Evolutionary conservation across 148 eudicot species (phyloP).

Genomic region (Hydrangea macrophylla): DNA sequence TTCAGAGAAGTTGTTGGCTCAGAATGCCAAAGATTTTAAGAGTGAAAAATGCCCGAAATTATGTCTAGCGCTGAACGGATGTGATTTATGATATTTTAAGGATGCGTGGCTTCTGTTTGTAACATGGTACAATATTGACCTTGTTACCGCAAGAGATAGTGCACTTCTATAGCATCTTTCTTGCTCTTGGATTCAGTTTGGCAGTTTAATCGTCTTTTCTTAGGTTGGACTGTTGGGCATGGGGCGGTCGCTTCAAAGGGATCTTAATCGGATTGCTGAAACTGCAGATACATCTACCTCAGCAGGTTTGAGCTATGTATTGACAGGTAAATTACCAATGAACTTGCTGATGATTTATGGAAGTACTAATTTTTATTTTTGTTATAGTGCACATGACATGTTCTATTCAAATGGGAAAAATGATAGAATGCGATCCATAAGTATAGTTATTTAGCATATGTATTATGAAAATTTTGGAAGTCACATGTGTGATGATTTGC

Average conservation of each 20-base stretch:
- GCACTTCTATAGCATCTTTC: background rate
- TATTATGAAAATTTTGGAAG: background rate
- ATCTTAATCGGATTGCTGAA: conserved; percentile 84
- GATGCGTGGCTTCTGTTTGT: background rate
- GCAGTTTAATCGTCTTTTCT: conserved; percentile 3
- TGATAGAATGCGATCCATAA: no score
- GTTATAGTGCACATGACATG: background rate
- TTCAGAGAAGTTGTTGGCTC: background rate
- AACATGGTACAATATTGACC: background rate
- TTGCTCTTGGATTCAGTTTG: background rate
- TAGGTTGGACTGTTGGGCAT: conserved; percentile 89
- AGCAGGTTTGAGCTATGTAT: conserved; percentile 70
- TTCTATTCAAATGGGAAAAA: background rate
- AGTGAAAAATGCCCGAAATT: background rate
- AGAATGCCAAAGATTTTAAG: background rate
- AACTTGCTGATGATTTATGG: conserved; percentile 1
- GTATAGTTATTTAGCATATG: background rate
- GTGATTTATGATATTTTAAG: background rate
- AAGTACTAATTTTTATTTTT: background rate
- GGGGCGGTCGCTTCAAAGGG: conserved; percentile 81
- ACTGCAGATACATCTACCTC: conserved; percentile 80
- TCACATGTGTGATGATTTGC: conserved; percentile 1
- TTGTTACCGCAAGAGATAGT: background rate
- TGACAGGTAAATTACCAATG: conserved; percentile 54
- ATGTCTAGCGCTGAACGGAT: background rate